Evolutionary conservation across 2,329 filamentous ascomycete genomes (phyloP), one percentile per base, ranked within the genome.

Genomic region (Colletotrichum sidae): DNA sequence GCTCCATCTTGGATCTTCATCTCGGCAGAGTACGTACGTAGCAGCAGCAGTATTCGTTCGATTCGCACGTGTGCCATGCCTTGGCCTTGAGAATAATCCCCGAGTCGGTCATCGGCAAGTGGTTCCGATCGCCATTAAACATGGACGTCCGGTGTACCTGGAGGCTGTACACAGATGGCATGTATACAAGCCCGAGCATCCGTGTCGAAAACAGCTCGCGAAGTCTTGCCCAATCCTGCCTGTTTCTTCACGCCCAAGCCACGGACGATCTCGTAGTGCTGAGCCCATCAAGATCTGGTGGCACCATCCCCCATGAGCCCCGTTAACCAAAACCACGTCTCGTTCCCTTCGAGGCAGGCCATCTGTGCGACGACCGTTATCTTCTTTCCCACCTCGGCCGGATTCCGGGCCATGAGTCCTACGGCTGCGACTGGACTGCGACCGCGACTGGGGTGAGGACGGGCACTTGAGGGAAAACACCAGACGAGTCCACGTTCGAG

Each of bases 371-470:
- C 25, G 25, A 5, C 25, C 25, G 25, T 25, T 25, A 4, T 25
- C 25, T 3, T 4, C 25, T 25, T 25, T 25, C 2, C 25, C 25
- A 25, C 50, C 55, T 65, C 57, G 46, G 51, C 46, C 46, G 45
- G 46, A 55, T 41, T 65, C 62, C 57, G 57, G 51, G 61, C 62
- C 61, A 51, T 34, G 42, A 12, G 35, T 38, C 15, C 15, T 44
- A 8, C 42, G 42, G 45, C 17, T n/a, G 45, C 15, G 45, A n/a
- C 10, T 11, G 17, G 11, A 12, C 17, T 17, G 45, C 17, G 39
- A 47, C 11, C 8, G 8, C 5, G 34, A 47, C 25, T 25, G 25
- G 25, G 25, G 25, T 5, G 25, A 44, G 33, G 42, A 47, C 12
- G 41, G 55, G 42, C 49, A 13, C 49, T 13, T 6, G 8, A 39